Evolutionary conservation across 2,329 filamentous ascomycete species (phyloP), one percentile per base, ranked within the genome.

Genomic region (Clonostachys rosea): DNA sequence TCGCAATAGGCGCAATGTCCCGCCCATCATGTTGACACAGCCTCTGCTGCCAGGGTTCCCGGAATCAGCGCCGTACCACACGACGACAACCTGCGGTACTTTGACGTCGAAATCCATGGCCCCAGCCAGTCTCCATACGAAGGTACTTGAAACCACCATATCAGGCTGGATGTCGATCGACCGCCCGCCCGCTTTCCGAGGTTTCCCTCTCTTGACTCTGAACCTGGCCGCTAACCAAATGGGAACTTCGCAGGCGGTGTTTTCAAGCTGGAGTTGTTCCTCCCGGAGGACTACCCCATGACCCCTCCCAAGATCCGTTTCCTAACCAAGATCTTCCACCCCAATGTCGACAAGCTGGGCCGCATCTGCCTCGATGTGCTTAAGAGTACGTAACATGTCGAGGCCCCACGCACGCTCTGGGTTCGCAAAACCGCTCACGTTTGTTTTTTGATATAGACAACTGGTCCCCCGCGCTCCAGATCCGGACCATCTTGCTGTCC

Each of bases 231-330:
- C 14, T 39, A 39, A 18, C 36, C 4, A 10, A 42, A 42, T 17
- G 13, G 17, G 30, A 33, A 43, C 18, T 18, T 18, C 5, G 42
- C 16, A 83, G 79, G 78, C 47, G 94, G 95, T 43, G 80, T 96
- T 54, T 99, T 99, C 78, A 92, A 95, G 70, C 86, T 97, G 52
- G 94, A 99, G 69, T 83, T 99, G 17, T 99, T 99, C 68, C 80
- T 99, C 20, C 95, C 95, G 41, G 94, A 99, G 62, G 94, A 99
- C 73, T 99, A 99, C 67, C 94, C 94, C 40, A 99, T 99, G 94
- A 96, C 91, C 34, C 92, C 94, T 46, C 94, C 94, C 42, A 96
- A 96, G 77, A 96, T 99, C 63, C 89, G 94, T 47, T 99, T 99
- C 71, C 78, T 99, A 45, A 99, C 95, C 59, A 96, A 96, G 73